These are phyloP conservation scores for Euphorbia tirucalli DNA, from an alignment of 345 rosid species.

Conservation along the genomic window DNA sequence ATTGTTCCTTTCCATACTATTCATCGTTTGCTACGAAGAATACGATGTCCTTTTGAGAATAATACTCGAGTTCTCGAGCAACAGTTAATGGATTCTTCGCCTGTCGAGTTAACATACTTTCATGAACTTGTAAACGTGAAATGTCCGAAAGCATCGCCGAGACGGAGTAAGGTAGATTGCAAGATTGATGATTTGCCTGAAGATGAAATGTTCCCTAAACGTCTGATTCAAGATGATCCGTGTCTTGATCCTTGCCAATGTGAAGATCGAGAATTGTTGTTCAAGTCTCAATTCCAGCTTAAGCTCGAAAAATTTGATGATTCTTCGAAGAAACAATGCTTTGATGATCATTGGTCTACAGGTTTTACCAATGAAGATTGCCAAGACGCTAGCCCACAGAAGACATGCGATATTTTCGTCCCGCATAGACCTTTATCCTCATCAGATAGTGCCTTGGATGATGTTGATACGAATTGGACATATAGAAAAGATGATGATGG, in stretches of 20 bases:
- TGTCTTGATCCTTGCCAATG: neutral
- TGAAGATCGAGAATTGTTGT: neutral
- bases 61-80: neutral
- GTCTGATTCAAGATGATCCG: neutral
- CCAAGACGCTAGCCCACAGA: neutral
- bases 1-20: conserved; percentile 42
- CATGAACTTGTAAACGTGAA: neutral
- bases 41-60: neutral
- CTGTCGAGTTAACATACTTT: neutral
- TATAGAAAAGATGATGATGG: neutral
- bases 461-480: neutral
- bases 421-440: conserved; percentile 4
- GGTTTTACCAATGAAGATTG: neutral
- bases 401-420: too few relatives aligned
- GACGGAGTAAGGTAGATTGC: conserved; percentile 20
- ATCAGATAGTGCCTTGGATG: neutral
- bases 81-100: neutral
- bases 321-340: neutral
- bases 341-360: neutral
- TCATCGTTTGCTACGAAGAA: conserved; percentile 20
- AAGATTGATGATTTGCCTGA: conserved; percentile 9
- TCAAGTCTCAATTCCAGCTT: neutral
- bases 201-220: conserved; percentile 7
- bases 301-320: too few relatives aligned
- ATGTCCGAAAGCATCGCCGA: neutral